Conservation (phyloP, 768 basidiomycete species). For the Termitomyces sp. region DNA sequence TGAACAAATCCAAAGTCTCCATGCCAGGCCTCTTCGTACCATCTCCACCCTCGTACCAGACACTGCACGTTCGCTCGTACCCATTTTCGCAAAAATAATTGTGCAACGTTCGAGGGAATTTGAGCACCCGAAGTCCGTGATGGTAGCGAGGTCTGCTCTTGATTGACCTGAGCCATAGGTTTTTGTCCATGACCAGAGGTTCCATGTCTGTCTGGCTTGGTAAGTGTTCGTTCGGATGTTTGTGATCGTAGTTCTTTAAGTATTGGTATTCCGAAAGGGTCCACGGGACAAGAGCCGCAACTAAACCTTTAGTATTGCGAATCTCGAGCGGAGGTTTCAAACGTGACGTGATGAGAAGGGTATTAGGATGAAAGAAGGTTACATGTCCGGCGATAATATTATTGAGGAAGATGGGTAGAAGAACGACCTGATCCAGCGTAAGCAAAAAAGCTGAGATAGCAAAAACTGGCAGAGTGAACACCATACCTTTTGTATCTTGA, state of each 20-base stretch:
- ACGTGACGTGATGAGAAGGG: conserved; percentile 27
- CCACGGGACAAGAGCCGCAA: conserved; percentile 47
- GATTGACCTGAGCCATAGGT: conserved; percentile 19
- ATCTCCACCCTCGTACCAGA: conserved; percentile 41
- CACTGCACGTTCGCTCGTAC: conserved; percentile 35
- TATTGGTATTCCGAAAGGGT: conserved; percentile 25
- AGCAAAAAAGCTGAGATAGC: neutral
- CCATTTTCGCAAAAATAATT: conserved; percentile 35
- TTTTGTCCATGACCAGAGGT: conserved; percentile 10
- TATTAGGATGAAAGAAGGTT: conserved; percentile 44
- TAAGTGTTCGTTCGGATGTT: conserved; percentile 10
- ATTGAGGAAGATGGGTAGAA: conserved; percentile 44
- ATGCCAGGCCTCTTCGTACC: conserved; percentile 25
- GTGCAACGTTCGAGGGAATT: conserved; percentile 43
- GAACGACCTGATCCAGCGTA: conserved; percentile 36
- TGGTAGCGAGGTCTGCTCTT: conserved; percentile 27
- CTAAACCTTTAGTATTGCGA: conserved; percentile 24
- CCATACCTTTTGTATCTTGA: conserved; percentile 40
- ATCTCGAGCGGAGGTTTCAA: conserved; percentile 39
- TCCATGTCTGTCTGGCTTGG: conserved; percentile 11
- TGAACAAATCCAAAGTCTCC: conserved; percentile 40
- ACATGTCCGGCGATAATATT: conserved; percentile 44
- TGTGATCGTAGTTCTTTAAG: conserved; percentile 19
- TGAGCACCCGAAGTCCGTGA: conserved; percentile 37
- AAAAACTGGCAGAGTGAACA: neutral